Conservation (phyloP, 2,329 filamentous ascomycete species). For the Exophiala aquamarina region DNA sequence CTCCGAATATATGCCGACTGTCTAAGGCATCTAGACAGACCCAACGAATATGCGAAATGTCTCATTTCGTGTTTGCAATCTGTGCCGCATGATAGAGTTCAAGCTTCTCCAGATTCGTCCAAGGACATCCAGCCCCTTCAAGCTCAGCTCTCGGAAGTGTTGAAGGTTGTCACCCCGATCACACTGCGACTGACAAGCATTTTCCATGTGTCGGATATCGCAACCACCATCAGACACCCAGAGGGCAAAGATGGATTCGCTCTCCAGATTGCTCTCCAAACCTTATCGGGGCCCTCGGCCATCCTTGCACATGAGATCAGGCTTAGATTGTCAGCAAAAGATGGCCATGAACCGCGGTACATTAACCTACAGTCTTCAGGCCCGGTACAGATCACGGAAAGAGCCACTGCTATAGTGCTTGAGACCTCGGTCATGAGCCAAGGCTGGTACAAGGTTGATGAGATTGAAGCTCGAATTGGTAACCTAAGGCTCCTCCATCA, state of each 20-base stretch:
- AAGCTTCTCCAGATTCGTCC: conserved; percentile 43
- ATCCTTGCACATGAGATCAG: conserved; percentile 14
- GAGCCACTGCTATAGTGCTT: conserved; percentile 47
- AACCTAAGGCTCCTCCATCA: conserved; percentile 23
- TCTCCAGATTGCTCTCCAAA: conserved; percentile 53
- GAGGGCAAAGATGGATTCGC: conserved; percentile 73
- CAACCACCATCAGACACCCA: conserved; percentile 68
- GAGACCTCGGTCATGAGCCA: conserved; percentile 17
- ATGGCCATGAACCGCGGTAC: conserved; percentile 55
- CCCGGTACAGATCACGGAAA: conserved; percentile 49
- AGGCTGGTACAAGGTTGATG: conserved; percentile 25
- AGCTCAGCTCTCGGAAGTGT: conserved; percentile 48
- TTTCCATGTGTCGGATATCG: conserved; percentile 68
- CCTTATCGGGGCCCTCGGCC: conserved; percentile 8
- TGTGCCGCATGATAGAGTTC: conserved; percentile 43
- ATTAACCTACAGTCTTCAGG: conserved; percentile 51
- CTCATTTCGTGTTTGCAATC: conserved; percentile 58
- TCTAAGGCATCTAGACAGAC: conserved; percentile 71
- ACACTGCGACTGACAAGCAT: conserved; percentile 70
- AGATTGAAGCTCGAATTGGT: conserved; percentile 21
- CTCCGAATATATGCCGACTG: conserved; percentile 83
- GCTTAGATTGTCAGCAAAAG: conserved; percentile 17
- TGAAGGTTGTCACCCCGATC: conserved; percentile 59
- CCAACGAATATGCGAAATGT: conserved; percentile 76
- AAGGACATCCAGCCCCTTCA: conserved; percentile 27